A percentile compares a stretch with the other conserved stretches of the same genome.
Evolutionary conservation across 2,329 filamentous ascomycete species (phyloP).

Genomic region (Ophiostoma piceae): DNA sequence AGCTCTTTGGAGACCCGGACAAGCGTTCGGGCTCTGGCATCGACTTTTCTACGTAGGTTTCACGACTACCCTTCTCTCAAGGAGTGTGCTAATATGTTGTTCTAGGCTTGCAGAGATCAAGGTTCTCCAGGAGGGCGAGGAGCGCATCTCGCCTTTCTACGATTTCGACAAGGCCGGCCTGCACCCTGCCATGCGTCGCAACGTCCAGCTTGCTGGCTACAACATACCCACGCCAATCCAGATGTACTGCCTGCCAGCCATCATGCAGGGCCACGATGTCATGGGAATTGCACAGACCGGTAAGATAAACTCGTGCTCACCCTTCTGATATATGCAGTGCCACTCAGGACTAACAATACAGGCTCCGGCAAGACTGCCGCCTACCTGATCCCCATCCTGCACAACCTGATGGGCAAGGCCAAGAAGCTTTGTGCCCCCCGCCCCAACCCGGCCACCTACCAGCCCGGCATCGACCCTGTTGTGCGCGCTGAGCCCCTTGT

Average conservation of each 20-base stretch:
- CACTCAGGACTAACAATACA: constrained; percentile 35
- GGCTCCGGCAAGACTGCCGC: constrained; percentile 96
- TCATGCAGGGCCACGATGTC: constrained; percentile 71
- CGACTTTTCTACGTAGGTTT: constrained; percentile 48
- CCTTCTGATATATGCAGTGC: neutral
- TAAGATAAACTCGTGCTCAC: constrained; percentile 40
- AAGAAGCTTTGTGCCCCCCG: constrained; percentile 78
- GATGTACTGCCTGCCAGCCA: constrained; percentile 73
- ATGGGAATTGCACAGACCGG: constrained; percentile 91
- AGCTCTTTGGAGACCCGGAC: constrained; percentile 63
- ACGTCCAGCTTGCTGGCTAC: constrained; percentile 70
- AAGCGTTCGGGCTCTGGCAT: constrained; percentile 49
- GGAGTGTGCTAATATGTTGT: constrained; percentile 13
- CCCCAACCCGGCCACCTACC: constrained; percentile 57
- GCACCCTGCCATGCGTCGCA: constrained; percentile 76
- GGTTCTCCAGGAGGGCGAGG: constrained; percentile 53
- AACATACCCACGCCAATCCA: constrained; percentile 77
- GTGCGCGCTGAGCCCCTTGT: constrained; percentile 82
- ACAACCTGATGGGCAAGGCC: constrained; percentile 90
- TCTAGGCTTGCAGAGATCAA: constrained; percentile 50
- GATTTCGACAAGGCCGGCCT: constrained; percentile 71
- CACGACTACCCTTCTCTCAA: neutral
- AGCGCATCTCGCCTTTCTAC: constrained; percentile 47
- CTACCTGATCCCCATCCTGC: constrained; percentile 82
- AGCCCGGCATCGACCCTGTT: constrained; percentile 40